Evolutionary conservation across 2,329 filamentous ascomycete species (phyloP).

Genomic region (Aspergillus sp.): DNA sequence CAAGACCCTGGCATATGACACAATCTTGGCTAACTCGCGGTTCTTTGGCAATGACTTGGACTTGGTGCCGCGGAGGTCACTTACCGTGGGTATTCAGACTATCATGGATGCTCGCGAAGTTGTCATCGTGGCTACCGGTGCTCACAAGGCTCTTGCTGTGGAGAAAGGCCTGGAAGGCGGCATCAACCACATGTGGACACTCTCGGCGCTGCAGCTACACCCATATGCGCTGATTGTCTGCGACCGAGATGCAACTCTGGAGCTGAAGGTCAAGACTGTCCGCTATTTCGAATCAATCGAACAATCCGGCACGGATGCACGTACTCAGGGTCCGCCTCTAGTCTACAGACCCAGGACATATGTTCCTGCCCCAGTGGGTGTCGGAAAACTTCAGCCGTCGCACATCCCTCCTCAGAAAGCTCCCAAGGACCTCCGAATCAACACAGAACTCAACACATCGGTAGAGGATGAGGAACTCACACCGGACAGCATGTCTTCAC

Average conservation of each 20-base stretch:
- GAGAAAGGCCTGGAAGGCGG: conserved; percentile 79
- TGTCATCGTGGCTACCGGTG: conserved; percentile 77
- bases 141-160: conserved; percentile 77
- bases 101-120: conserved; percentile 80
- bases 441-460: conserved; percentile 42
- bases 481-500: conserved; percentile 52
- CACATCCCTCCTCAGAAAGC: conserved; percentile 33
- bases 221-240: conserved; percentile 79
- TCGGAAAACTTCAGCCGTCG: conserved; percentile 24
- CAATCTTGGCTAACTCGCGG: conserved; percentile 79
- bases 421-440: conserved; percentile 47
- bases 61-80: conserved; percentile 76
- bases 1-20: conserved; percentile 85
- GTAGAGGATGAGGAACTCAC: conserved; percentile 48
- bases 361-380: conserved; percentile 31
- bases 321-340: conserved; percentile 46
- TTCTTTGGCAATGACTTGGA: conserved; percentile 77
- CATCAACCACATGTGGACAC: conserved; percentile 89
- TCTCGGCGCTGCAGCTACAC: conserved; percentile 78
- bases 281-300: conserved; percentile 74
- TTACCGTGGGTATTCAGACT: conserved; percentile 83
- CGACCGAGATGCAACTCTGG: conserved; percentile 75
- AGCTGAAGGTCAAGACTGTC: conserved; percentile 73
- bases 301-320: conserved; percentile 57
- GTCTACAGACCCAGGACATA: conserved; percentile 43